A percentile compares a stretch with the other conserved stretches of the same genome.
phyloP scores from a whole-genome alignment of 257 asterid species.

The Fraxinus anomala region DNA sequence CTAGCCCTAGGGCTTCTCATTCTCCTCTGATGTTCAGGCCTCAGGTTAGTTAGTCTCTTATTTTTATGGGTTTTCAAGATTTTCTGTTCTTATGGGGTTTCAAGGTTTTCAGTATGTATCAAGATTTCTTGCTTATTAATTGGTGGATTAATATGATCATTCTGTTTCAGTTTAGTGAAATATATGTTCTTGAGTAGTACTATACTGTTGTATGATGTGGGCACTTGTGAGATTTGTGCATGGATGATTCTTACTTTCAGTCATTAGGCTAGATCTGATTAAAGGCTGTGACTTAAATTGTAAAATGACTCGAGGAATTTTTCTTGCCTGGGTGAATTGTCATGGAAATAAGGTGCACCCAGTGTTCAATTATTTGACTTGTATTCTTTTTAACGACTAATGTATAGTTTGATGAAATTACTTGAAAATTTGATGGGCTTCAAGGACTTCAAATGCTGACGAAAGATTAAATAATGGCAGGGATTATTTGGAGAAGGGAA shows the following conservation, averaged over 20 bases:
- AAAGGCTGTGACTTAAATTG: conserved; percentile 26
- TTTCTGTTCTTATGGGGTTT: conserved; percentile 1
- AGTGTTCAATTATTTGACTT: not conserved
- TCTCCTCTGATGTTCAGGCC: conserved; percentile 90
- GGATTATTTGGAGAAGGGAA: not conserved
- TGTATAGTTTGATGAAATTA: not conserved
- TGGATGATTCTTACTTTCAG: not conserved
- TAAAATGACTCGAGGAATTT: conserved; percentile 18
- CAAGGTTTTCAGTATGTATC: not conserved
- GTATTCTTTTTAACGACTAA: not conserved
- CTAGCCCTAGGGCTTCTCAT: conserved; percentile 88
- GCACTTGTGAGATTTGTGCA: conserved; percentile 23
- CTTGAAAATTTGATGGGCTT: not conserved
- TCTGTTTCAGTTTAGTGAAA: conserved; percentile 22
- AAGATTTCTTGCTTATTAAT: conserved; percentile 4
- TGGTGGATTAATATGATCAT: conserved; percentile 24
- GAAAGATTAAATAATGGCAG: not conserved
- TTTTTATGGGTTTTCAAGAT: not conserved
- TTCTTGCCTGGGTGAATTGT: not conserved
- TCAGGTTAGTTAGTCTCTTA: conserved; percentile 55
- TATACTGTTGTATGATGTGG: conserved; percentile 26
- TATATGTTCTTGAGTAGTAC: conserved; percentile 16
- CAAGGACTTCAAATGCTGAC: not conserved
- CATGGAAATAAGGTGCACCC: not conserved
- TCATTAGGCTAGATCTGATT: conserved; percentile 44